phyloP scores from a whole-genome alignment of 1,139 yeast species.

The Candida sp. region DNA sequence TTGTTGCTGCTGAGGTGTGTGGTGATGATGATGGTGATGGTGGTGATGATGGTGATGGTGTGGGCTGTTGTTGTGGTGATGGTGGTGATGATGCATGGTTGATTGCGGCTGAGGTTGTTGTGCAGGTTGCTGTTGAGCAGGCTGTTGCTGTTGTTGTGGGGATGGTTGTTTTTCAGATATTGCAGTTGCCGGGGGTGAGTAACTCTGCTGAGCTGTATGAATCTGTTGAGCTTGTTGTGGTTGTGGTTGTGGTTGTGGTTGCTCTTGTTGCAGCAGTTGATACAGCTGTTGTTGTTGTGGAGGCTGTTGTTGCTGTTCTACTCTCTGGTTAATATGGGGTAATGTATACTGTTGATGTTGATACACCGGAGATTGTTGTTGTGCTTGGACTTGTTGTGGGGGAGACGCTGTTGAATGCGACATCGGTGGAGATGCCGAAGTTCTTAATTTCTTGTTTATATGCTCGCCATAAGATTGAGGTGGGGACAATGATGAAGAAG shows the following conservation, averaged over 20 bases:
- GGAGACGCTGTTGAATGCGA: neutral
- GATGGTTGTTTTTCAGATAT: neutral
- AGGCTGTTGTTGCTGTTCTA: no score
- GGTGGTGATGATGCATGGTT: conserved; percentile 1
- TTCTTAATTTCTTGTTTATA: conserved; percentile 1
- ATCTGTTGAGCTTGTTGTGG: neutral
- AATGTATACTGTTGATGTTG: neutral
- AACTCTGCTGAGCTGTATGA: neutral
- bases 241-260: neutral
- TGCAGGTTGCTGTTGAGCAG: conserved; percentile 2
- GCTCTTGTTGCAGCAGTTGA: neutral
- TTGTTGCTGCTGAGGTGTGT: neutral
- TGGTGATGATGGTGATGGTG: conserved; percentile 10
- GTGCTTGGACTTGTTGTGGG: neutral
- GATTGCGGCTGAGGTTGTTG: conserved; percentile 2
- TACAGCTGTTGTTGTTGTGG: conserved; percentile 1
- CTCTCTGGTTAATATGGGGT: conserved; percentile 1
- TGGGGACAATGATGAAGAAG: conserved; percentile 3
- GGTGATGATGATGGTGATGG: conserved; percentile 7
- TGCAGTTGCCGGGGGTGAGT: conserved; percentile 1
- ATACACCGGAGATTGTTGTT: neutral
- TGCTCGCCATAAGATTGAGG: conserved; percentile 3
- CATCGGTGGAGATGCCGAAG: conserved; percentile 3
- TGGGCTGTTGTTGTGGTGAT: conserved; percentile 6
- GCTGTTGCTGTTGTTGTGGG: conserved; percentile 1